Conservation (phyloP, 352 stramenopile species). For the Phytophthora cryptogea region DNA sequence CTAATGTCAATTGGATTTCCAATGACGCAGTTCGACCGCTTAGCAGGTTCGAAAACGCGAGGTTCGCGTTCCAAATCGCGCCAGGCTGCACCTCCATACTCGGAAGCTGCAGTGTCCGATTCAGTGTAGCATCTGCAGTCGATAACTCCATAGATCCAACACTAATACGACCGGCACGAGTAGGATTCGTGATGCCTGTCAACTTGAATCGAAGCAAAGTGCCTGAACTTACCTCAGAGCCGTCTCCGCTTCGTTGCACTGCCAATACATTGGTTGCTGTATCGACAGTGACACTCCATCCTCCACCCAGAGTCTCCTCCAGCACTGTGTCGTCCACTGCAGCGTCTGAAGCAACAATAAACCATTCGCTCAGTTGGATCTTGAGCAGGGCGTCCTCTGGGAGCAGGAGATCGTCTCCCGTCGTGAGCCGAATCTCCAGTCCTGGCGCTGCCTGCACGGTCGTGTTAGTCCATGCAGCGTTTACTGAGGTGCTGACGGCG, state of each 20-base stretch:
- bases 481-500: slow-evolving; percentile 4
- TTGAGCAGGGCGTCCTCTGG: slow-evolving; percentile 33
- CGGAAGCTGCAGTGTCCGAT: slow-evolving; percentile 14
- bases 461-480: slow-evolving; percentile 33
- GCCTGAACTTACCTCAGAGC: slow-evolving; percentile 4
- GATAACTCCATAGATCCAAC: slow-evolving; percentile 38
- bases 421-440: slow-evolving; percentile 33
- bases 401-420: slow-evolving; percentile 24
- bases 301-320: slow-evolving; percentile 24
- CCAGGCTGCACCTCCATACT: slow-evolving; percentile 43
- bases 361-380: slow-evolving; percentile 33
- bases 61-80: slow-evolving; percentile 26
- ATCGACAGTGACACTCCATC: slow-evolving; percentile 27
- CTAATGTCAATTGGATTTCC: slow-evolving; percentile 32
- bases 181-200: slow-evolving; percentile 35
- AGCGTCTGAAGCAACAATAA: slow-evolving; percentile 28
- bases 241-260: slow-evolving; percentile 35
- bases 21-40: slow-evolving; percentile 47
- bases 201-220: slow-evolving; percentile 27
- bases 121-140: slow-evolving; percentile 12
- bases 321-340: slow-evolving; percentile 23
- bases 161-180: slow-evolving; percentile 19
- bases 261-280: slow-evolving; percentile 13
- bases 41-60: slow-evolving; percentile 34
- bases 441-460: slow-evolving; percentile 24